Evolutionary conservation across 495 filamentous ascomycete species (phyloP), one percentile per base, ranked within the genome.

Genomic region (Penicillium argentinense): DNA sequence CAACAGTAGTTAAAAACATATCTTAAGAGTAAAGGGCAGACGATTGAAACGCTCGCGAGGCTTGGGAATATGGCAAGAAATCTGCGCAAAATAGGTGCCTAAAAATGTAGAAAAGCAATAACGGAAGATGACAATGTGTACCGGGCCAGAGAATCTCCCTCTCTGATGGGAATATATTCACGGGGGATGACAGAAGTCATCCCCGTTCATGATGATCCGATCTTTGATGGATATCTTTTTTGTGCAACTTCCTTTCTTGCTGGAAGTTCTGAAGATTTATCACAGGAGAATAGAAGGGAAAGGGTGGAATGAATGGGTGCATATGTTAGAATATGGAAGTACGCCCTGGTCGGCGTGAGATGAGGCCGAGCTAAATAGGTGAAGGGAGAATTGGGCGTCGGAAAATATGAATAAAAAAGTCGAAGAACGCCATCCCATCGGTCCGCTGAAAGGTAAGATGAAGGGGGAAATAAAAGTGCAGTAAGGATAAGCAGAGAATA

Each of bases 341-440:
- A n/a, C n/a, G n/a, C n/a, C n/a, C n/a, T n/a, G n/a, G n/a, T n/a
- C n/a, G n/a, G n/a, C n/a, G n/a, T n/a, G n/a, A n/a, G n/a, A n/a
- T n/a, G n/a, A n/a, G n/a, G n/a, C n/a, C n/a, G n/a, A n/a, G n/a
- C n/a, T n/a, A n/a, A n/a, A n/a, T n/a, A n/a, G n/a, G n/a, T 45
- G 32, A 37, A 36, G 40, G 25, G 13, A 18, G 45, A 25, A 21
- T 32, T 56, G 51, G 29, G 52, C 39, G 19, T 54, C 53, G 45
- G 49, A 56, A 23, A 66, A 34, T 23, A 46, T 19, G 27, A 45
- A 60, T 40, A 30, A 42, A 25, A 50, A 56, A 42, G 53, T 59
- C 51, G 28, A 57, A 49, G 32, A 67, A 47, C 67, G 78, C 47
- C 66, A 71, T 59, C 57, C 69, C 41, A 66, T 68, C 53, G 66